Conservation (phyloP, 257 asterid genomes). For the Paraleonurus japonicus region DNA sequence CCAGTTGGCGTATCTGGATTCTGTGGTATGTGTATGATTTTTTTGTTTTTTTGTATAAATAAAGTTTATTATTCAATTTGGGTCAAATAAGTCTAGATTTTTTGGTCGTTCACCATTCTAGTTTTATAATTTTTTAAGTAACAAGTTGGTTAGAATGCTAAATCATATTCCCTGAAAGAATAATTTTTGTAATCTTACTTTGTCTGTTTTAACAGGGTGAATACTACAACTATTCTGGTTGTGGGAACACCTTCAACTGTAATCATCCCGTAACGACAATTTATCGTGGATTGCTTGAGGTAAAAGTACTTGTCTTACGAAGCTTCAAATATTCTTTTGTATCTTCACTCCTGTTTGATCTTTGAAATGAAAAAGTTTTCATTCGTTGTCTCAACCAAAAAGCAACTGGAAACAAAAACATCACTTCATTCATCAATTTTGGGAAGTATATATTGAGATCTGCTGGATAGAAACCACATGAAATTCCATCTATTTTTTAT, state of each 20-base stretch:
- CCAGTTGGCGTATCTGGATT: not conserved
- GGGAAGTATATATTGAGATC: not conserved
- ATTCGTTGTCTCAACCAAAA: not conserved
- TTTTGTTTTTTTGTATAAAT: not conserved
- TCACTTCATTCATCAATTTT: not conserved
- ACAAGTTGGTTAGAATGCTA: conserved; percentile 3
- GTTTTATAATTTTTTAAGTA: conserved; percentile 19
- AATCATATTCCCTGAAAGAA: not conserved
- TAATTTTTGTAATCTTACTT: conserved; percentile 17
- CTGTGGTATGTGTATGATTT: not conserved
- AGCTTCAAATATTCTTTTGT: conserved; percentile 1
- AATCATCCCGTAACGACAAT: conserved; percentile 86
- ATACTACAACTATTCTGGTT: conserved; percentile 95
- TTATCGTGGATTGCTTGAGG: conserved; percentile 93
- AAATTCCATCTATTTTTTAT: not conserved
- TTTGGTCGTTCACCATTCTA: not conserved
- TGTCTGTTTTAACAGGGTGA: conserved; percentile 66
- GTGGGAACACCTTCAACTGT: conserved; percentile 99
- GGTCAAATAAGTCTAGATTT: not conserved
- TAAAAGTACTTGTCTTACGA: conserved; percentile 27
- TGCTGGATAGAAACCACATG: not conserved
- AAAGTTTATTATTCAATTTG: not conserved
- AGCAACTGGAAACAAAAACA: not conserved
- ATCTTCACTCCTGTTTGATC: not conserved
- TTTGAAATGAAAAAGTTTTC: not conserved